Base-by-base conservation (phyloP, 192 early-diverging fungal species). In the Backusella australiensis region DNA sequence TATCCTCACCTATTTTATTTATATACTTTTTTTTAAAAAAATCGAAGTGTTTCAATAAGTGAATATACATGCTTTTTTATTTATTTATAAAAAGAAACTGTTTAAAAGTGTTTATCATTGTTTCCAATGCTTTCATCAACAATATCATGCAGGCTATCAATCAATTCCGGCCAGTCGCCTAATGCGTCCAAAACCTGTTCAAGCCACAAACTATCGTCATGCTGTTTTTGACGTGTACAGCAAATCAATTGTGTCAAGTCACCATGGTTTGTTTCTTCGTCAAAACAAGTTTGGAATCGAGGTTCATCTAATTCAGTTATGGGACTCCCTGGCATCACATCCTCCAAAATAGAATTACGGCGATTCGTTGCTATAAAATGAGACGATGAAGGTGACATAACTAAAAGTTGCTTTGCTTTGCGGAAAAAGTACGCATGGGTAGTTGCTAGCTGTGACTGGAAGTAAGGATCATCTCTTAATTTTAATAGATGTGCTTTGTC, bases 131-230 rank as follows among this genome's bases (percentile, higher is more conserved):
- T 34, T 14, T 42, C 72, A 36, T 74, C 53, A 39, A 79, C 46
- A 23, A 82, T 84, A 34, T 81, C 80, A 34, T 59, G 39, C 15
- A 84, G 66, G 14, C 79, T 53, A 36, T 67, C 66, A 15, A 82
- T 17, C 23, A 82, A 36, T 35, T 74, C 59, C 0, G 81, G 83
- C 74, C 77, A 84, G 39, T 63, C 63, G 34, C 76, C 71, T 4
- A 82, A 63, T 29, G 34, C 34, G 5, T 79, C 78, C 36, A 70
- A 67, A 38, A 84, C 65, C 12, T 46, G 42, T 3, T 67, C 66
- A 52, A 82, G 44, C 83, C 83, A 84, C 35, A 46, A 67, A 34
- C 41, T 26, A 67, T 84, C 83, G 71, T 72, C 38, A 21, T 73
- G 73, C 36, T 79, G 73, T 6, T 77, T 68, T 17, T 56, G 42